These are phyloP conservation scores for Gastrodia elata DNA, from an alignment of 106 monocot species.

Conservation along the genomic window DNA sequence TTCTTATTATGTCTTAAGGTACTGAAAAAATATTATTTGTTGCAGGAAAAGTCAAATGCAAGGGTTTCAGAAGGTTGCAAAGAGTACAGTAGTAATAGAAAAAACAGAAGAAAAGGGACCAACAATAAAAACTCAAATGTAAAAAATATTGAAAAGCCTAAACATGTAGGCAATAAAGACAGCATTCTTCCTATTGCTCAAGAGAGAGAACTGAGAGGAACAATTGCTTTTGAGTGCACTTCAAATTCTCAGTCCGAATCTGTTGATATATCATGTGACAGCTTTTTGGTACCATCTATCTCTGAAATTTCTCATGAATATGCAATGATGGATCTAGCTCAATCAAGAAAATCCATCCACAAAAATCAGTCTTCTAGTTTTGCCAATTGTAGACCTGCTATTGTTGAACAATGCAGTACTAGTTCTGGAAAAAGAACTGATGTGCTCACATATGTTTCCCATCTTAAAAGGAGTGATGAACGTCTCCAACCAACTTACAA, in stretches of 20 bases:
- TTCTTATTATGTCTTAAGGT: background rate
- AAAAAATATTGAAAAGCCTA: slow-evolving; percentile 17
- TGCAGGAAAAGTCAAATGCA: slow-evolving; percentile 26
- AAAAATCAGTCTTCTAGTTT: slow-evolving; percentile 4
- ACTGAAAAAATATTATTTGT: background rate
- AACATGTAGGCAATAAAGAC: slow-evolving; percentile 11
- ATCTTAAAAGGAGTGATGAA: slow-evolving; percentile 3
- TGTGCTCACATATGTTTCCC: slow-evolving; percentile 2
- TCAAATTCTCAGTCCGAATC: background rate
- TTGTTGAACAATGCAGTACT: background rate
- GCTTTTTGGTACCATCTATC: slow-evolving; percentile 3
- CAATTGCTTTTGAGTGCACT: background rate
- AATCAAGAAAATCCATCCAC: background rate
- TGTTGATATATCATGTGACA: slow-evolving; percentile 3
- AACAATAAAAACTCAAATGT: slow-evolving; percentile 25
- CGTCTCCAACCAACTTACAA: background rate
- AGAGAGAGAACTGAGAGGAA: slow-evolving; percentile 12
- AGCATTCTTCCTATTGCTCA: background rate
- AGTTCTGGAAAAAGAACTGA: slow-evolving; percentile 12
- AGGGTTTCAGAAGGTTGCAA: slow-evolving; percentile 22
- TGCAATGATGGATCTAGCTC: background rate
- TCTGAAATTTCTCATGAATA: slow-evolving; percentile 8
- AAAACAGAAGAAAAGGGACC: slow-evolving; percentile 38
- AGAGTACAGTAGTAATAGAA: slow-evolving; percentile 27
- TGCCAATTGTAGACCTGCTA: background rate